Evolutionary conservation across 176 grass and related monocot species (phyloP), one percentile per base, ranked within the genome.

Genomic region (Rhynchospora pubera): DNA sequence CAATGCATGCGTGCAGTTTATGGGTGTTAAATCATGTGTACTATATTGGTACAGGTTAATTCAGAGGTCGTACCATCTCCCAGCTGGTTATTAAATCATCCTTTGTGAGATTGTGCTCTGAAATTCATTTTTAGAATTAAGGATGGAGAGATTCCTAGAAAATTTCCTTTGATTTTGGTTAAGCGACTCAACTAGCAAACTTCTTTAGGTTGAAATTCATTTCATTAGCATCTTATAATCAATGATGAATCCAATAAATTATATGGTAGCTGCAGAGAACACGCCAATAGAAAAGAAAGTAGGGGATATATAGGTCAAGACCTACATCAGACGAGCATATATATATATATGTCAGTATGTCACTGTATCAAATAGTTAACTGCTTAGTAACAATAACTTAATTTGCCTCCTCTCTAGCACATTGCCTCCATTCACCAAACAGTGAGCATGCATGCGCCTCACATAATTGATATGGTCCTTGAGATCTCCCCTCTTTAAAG

Each of bases 401-500:
- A 46, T 72, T 72, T 86, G 78, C 78, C 82, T 72, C 85, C 66
- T 76, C 19, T 21, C 53, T 73, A 82, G 65, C 34, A 61, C 73
- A 84, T 71, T 56, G 71, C 51, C 78, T 24, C 26, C 47, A 83
- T 78, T 71, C 72, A 60, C 80, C 86, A 88, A 79, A 69, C 58
- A 43, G 57, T 46, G 11, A 85, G 26, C 12, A 73, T 28, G n/a
- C n/a, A 28, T 73, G 62, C 19, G 72, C n/a, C 67, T 39, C 83
- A 85, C 46, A 83, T 24, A 77, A 84, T 77, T 76, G 55, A 45
- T 51, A 70, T 77, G 77, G 67, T 81, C 85, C 83, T 93, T 86
- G 92, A 93, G 92, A 91, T 89, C 85, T 74, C 80, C 85, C 67
- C 80, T 70, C 90, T 83, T 30, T 83, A 80, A 65, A 71, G 24